These are phyloP conservation scores for Schrenkiella parvula DNA, from an alignment of 345 rosid species.

Conservation along the genomic window DNA sequence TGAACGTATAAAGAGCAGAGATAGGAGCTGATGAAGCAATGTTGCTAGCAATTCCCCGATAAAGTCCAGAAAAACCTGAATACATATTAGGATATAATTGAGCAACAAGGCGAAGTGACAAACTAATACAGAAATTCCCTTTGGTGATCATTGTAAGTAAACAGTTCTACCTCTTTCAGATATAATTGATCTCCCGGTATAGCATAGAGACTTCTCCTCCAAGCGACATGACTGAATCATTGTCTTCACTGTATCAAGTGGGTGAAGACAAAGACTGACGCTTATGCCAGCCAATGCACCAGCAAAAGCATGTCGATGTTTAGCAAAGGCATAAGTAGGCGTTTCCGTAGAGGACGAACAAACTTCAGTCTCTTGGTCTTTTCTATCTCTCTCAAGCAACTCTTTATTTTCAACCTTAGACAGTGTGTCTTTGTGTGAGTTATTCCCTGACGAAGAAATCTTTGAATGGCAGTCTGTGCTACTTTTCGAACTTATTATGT, in stretches of 20 bases:
- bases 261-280: constrained; percentile 92
- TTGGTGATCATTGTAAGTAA: not conserved
- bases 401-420: constrained; percentile 4
- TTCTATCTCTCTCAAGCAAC: constrained; percentile 29
- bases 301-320: constrained; percentile 86
- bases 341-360: constrained; percentile 30
- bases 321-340: constrained; percentile 42
- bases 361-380: constrained; percentile 25
- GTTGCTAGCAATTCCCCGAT: constrained; percentile 81
- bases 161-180: constrained; percentile 68
- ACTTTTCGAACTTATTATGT: constrained; percentile 30
- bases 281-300: constrained; percentile 83
- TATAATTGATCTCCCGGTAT: constrained; percentile 68
- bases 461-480: constrained; percentile 34
- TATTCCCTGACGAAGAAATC: constrained; percentile 28
- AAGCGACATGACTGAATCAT: constrained; percentile 65
- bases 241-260: constrained; percentile 86
- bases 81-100: not conserved
- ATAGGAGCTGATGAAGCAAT: constrained; percentile 91
- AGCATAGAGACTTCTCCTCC: constrained; percentile 66
- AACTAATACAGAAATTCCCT: not conserved
- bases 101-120: constrained; percentile 6
- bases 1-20: constrained; percentile 83
- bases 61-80: constrained; percentile 74
- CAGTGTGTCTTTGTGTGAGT: constrained; percentile 19